phyloP scores from a whole-genome alignment of 23 red algal genomes.

The Gracilaria domingensis region DNA sequence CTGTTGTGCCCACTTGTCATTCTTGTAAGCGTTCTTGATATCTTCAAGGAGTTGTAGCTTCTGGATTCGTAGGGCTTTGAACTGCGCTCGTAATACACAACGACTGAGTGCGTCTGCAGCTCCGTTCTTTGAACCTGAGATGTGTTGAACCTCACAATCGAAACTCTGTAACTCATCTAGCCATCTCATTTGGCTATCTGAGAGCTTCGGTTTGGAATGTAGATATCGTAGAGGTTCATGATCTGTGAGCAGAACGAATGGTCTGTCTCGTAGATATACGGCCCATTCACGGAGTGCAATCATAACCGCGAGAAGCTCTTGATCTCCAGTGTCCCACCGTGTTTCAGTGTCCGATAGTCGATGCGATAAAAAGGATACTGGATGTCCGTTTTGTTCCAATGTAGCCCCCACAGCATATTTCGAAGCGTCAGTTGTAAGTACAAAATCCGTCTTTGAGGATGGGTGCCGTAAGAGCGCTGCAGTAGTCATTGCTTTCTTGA shows the following conservation, averaged over 20 bases:
- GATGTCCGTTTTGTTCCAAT: slow-evolving; percentile 56
- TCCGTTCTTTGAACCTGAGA: slow-evolving; percentile 27
- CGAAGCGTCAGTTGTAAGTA: slow-evolving; percentile 34
- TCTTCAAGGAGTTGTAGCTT: neutral
- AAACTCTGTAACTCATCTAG: slow-evolving; percentile 47
- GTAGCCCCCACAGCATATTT: slow-evolving; percentile 36
- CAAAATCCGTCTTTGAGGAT: neutral
- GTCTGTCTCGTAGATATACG: slow-evolving; percentile 47
- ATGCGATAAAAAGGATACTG: slow-evolving; percentile 37
- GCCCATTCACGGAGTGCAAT: slow-evolving; percentile 37
- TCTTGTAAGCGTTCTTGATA: slow-evolving; percentile 4
- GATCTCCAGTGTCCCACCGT: slow-evolving; percentile 8
- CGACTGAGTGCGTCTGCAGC: slow-evolving; percentile 45
- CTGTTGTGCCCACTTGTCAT: slow-evolving; percentile 9
- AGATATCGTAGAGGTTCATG: slow-evolving; percentile 59
- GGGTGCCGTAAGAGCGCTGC: slow-evolving; percentile 38
- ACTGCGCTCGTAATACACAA: neutral
- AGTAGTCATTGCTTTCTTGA: slow-evolving; percentile 34
- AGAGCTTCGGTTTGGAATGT: slow-evolving; percentile 46
- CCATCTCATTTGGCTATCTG: slow-evolving; percentile 32
- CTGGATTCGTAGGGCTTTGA: neutral
- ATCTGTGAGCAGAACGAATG: slow-evolving; percentile 32
- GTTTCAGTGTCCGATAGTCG: slow-evolving; percentile 32
- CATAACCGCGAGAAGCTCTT: slow-evolving; percentile 38
- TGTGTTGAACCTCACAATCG: slow-evolving; percentile 31